These are phyloP conservation scores for Suillus spraguei DNA, from an alignment of 768 basidiomycete species.

Conservation along the genomic window DNA sequence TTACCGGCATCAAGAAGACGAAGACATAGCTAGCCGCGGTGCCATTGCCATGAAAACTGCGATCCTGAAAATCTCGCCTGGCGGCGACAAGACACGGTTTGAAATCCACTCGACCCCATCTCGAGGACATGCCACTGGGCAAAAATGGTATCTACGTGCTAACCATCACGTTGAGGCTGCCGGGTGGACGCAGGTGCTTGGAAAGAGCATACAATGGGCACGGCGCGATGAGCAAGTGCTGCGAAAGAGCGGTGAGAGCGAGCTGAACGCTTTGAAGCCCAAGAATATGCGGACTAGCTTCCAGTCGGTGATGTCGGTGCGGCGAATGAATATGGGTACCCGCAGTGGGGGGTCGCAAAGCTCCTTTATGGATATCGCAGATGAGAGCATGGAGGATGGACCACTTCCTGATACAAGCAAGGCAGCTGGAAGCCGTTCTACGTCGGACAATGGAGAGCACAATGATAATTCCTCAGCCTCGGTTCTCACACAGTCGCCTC, in stretches of 20 bases:
- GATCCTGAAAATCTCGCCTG: constrained; percentile 52
- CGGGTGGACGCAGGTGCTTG: constrained; percentile 82
- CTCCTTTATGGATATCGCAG: constrained; percentile 26
- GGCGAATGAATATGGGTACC: constrained; percentile 27
- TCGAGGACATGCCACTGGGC: constrained; percentile 46
- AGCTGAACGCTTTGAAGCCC: constrained; percentile 39
- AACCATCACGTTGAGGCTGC: constrained; percentile 89
- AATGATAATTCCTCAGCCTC: constrained; percentile 49
- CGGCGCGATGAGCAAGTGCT: constrained; percentile 42
- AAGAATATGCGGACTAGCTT: constrained; percentile 33
- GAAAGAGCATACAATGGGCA: constrained; percentile 72
- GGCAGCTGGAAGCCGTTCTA: not conserved
- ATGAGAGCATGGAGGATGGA: constrained; percentile 19
- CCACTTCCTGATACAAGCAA: constrained; percentile 3
- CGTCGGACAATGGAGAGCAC: constrained; percentile 27
- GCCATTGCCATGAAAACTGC: constrained; percentile 88
- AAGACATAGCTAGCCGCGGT: constrained; percentile 81
- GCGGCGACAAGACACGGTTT: constrained; percentile 70
- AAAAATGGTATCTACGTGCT: constrained; percentile 84
- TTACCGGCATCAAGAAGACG: constrained; percentile 90
- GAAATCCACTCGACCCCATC: constrained; percentile 72
- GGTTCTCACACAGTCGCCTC: constrained; percentile 48
- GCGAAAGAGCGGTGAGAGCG: constrained; percentile 52
- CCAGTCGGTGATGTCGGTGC: constrained; percentile 27
- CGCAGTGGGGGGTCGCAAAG: constrained; percentile 26